These are phyloP conservation scores for Ligustrum vulgare DNA, from an alignment of 257 asterid species.

Conservation along the genomic window DNA sequence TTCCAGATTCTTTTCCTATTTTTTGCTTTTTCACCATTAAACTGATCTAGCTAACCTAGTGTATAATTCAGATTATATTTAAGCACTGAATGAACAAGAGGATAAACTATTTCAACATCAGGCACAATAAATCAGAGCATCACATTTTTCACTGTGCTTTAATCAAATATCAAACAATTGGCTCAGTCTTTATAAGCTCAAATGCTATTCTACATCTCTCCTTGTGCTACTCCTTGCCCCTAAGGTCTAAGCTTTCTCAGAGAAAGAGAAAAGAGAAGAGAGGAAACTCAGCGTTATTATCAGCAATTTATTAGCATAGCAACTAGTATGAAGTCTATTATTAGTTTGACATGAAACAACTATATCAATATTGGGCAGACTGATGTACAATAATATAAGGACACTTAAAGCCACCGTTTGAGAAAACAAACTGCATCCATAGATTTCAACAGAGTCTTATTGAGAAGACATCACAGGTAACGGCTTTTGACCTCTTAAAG, in stretches of 20 bases:
- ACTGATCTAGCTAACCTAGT: not conserved
- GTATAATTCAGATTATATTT: not conserved
- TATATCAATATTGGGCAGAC: not conserved
- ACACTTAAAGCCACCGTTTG: not conserved
- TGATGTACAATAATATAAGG: not conserved
- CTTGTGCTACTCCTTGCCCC: not conserved
- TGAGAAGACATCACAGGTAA: not conserved
- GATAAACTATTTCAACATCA: not conserved
- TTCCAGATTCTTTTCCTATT: not conserved
- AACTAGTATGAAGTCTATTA: not conserved
- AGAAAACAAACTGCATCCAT: not conserved
- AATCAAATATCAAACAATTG: not conserved
- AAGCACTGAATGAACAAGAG: not conserved
- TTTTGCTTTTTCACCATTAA: not conserved
- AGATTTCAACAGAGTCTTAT: not conserved
- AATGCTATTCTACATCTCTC: not conserved
- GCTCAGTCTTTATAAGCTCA: not conserved
- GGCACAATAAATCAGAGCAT: not conserved
- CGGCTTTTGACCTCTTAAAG: not conserved
- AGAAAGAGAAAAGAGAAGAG: not conserved
- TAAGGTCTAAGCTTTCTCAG: not conserved
- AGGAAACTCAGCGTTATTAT: not conserved
- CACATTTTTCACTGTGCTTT: not conserved
- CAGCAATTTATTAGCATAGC: not conserved
- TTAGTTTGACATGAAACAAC: not conserved